A percentile compares a stretch with the other conserved stretches of the same genome.
Evolutionary conservation across 148 eudicot species (phyloP).

Genomic region (Chenopodium suecicum): DNA sequence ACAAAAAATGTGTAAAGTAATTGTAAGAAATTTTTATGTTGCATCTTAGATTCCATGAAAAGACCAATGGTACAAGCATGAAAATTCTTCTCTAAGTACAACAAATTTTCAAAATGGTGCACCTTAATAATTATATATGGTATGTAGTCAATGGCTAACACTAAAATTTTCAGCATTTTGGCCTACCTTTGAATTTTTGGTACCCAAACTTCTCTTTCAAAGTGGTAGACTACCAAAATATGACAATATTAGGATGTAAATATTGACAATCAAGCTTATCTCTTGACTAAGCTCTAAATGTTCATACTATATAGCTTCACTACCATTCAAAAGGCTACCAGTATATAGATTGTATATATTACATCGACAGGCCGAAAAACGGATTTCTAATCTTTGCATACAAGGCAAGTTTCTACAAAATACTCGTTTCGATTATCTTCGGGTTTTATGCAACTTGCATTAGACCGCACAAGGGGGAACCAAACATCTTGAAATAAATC

Average conservation of each 20-base stretch:
- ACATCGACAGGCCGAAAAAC: not conserved
- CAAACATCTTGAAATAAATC: constrained; percentile 66
- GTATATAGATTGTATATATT: constrained; percentile 8
- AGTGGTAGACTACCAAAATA: constrained; percentile 11
- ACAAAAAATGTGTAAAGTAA: no score
- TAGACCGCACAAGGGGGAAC: constrained; percentile 54
- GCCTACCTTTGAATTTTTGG: not conserved
- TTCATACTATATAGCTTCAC: not conserved
- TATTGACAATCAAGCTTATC: constrained; percentile 2
- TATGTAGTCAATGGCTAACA: not conserved
- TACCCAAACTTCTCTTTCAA: not conserved
- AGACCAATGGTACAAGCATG: no score
- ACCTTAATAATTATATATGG: not conserved
- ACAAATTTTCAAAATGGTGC: not conserved
- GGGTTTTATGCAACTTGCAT: not conserved
- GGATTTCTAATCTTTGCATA: not conserved
- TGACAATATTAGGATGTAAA: constrained; percentile 7
- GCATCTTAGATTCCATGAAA: no score
- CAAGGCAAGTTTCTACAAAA: not conserved
- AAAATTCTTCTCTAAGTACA: no score
- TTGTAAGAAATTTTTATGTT: no score
- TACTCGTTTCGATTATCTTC: not conserved
- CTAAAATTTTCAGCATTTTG: not conserved
- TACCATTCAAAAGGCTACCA: not conserved
- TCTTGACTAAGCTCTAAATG: not conserved